A percentile compares a stretch with the other conserved stretches of the same genome.
These are phyloP conservation scores for Ceriops tagal DNA, from an alignment of 345 rosid species.

Conservation along the genomic window DNA sequence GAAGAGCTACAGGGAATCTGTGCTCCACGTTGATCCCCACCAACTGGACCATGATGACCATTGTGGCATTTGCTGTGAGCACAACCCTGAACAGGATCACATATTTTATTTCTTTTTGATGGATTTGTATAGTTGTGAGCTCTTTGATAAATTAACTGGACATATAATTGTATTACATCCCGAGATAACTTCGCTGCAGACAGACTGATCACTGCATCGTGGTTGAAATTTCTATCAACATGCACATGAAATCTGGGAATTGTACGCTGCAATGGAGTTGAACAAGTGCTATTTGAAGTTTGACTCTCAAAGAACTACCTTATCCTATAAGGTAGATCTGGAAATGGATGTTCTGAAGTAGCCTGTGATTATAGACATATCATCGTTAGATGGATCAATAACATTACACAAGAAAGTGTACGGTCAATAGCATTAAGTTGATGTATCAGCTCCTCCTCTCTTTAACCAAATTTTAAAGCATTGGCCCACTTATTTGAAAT, in stretches of 20 bases:
- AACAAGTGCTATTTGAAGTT: constrained; percentile 37
- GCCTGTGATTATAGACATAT: constrained; percentile 44
- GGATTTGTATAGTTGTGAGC: constrained; percentile 34
- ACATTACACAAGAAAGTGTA: no score
- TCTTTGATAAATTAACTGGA: constrained; percentile 65
- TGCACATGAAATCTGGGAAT: constrained; percentile 59
- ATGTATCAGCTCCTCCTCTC: no score
- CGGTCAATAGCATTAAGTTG: no score
- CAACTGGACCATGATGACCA: constrained; percentile 23
- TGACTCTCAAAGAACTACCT: constrained; percentile 67
- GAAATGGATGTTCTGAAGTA: constrained; percentile 68
- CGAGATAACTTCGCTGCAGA: constrained; percentile 65
- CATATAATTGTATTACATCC: constrained; percentile 52
- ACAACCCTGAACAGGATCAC: constrained; percentile 22
- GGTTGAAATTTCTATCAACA: constrained; percentile 47
- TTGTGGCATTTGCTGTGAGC: constrained; percentile 18
- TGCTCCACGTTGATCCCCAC: constrained; percentile 27
- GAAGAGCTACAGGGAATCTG: constrained; percentile 15
- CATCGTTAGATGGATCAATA: no score
- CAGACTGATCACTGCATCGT: constrained; percentile 50
- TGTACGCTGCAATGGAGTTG: constrained; percentile 42
- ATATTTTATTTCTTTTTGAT: constrained; percentile 29
- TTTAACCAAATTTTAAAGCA: no score
- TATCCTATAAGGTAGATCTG: constrained; percentile 53
- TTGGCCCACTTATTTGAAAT: no score